Evolutionary conservation across 75 land plant species (phyloP).

Genomic region (Sequoiadendron giganteum): DNA sequence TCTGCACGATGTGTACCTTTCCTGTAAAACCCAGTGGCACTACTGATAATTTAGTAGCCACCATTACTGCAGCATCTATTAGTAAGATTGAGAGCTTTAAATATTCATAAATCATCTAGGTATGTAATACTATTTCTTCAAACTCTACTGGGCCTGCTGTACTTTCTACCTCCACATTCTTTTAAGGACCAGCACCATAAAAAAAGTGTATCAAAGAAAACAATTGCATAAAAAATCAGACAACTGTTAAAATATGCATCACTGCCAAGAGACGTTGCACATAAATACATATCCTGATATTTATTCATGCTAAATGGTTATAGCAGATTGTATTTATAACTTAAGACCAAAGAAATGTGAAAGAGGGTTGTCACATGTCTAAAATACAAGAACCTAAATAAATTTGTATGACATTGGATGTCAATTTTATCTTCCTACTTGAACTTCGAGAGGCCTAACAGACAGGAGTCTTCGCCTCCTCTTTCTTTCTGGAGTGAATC

Average conservation of each 20-base stretch:
- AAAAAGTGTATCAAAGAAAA: background rate
- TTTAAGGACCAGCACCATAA: background rate
- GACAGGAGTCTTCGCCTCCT: conserved; percentile 51
- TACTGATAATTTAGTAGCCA: background rate
- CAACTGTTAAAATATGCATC: background rate
- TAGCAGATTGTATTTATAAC: background rate
- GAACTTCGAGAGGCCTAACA: conserved; percentile 10
- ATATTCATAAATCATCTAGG: background rate
- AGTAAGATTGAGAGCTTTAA: background rate
- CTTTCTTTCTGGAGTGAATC: conserved; percentile 71
- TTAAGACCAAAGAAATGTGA: background rate
- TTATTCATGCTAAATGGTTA: background rate
- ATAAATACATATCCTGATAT: background rate
- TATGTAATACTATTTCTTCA: background rate
- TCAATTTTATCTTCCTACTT: conserved; percentile 7
- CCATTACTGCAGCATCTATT: background rate
- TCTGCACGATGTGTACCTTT: background rate
- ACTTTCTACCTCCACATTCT: background rate
- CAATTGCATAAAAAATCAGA: background rate
- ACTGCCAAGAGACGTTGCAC: background rate
- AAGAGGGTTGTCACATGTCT: background rate
- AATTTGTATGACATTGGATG: background rate
- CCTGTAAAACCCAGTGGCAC: background rate
- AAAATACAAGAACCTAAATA: conserved; percentile 3
- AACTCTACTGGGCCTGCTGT: background rate